Conservation (phyloP, 768 basidiomycete species). For the Kwoniella dendrophila region DNA sequence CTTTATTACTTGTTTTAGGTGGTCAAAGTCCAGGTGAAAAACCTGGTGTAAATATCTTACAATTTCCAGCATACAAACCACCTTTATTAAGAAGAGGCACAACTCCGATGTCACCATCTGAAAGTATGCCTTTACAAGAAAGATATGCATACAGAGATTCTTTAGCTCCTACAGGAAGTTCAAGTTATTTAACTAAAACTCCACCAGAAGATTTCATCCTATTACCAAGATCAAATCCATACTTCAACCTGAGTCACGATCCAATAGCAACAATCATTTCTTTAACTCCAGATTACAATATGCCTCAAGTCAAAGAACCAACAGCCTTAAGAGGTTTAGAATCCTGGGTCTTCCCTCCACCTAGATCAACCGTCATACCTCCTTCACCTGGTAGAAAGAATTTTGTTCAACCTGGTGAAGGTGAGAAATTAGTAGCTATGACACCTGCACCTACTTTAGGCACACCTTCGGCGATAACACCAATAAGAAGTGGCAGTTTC, state of each 20-base stretch:
- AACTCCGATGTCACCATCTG: slow-evolving; percentile 41
- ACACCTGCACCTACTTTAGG: slow-evolving; percentile 47
- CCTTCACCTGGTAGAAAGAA: slow-evolving; percentile 52
- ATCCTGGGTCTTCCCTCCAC: slow-evolving; percentile 74
- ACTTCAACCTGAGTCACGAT: slow-evolving; percentile 69
- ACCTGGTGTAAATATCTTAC: slow-evolving; percentile 69
- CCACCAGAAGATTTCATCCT: slow-evolving; percentile 77
- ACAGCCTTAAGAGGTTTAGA: slow-evolving; percentile 62
- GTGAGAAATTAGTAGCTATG: slow-evolving; percentile 51
- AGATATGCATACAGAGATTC: slow-evolving; percentile 70
- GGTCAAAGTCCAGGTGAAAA: slow-evolving; percentile 64
- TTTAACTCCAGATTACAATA: slow-evolving; percentile 59
- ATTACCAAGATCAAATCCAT: slow-evolving; percentile 70
- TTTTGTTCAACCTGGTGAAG: slow-evolving; percentile 47
- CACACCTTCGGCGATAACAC: slow-evolving; percentile 18
- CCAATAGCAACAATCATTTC: slow-evolving; percentile 69
- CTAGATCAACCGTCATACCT: slow-evolving; percentile 49
- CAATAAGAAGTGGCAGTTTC: slow-evolving; percentile 21
- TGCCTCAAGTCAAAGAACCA: slow-evolving; percentile 40
- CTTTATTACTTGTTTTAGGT: slow-evolving; percentile 75
- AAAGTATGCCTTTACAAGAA: slow-evolving; percentile 58
- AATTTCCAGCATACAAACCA: slow-evolving; percentile 62
- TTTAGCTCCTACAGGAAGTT: slow-evolving; percentile 57
- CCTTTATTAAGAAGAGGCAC: slow-evolving; percentile 34
- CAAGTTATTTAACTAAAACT: slow-evolving; percentile 65